These are phyloP conservation scores for Apiospora malaysiana DNA, from an alignment of 2,329 filamentous ascomycete genomes.

Conservation along the genomic window DNA sequence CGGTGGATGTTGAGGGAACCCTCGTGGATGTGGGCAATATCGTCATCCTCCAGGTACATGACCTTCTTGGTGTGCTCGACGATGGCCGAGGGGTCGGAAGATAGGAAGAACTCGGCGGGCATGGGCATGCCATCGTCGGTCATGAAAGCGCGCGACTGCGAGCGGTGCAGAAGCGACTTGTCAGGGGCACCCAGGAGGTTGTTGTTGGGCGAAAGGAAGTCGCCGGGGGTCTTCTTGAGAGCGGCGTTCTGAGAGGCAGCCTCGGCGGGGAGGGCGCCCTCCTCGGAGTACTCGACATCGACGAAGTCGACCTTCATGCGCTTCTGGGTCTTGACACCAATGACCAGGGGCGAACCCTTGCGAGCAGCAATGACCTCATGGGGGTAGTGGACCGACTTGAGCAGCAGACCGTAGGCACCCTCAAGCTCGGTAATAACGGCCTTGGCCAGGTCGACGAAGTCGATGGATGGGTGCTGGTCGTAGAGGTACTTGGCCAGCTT, in stretches of 20 bases:
- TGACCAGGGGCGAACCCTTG: constrained; percentile 96
- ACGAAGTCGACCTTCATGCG: constrained; percentile 99
- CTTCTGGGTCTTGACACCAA: constrained; percentile 94
- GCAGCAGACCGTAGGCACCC: constrained; percentile 93
- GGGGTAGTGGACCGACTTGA: constrained; percentile 98
- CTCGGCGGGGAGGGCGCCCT: constrained; percentile 88
- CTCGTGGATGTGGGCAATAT: constrained; percentile 99
- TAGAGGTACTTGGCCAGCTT: constrained; percentile 99
- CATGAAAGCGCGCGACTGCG: constrained; percentile 97
- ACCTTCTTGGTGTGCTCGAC: constrained; percentile 99
- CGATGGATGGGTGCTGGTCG: constrained; percentile 90
- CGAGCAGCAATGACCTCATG: constrained; percentile 97
- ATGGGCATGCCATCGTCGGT: constrained; percentile 98
- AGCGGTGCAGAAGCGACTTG: constrained; percentile 97
- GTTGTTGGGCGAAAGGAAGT: constrained; percentile 67
- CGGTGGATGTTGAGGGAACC: constrained; percentile 99
- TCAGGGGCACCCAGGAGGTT: constrained; percentile 85
- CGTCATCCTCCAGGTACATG: constrained; percentile 98
- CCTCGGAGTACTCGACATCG: constrained; percentile 95
- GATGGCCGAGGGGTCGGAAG: constrained; percentile 96
- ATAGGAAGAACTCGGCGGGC: constrained; percentile 99
- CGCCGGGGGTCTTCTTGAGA: constrained; percentile 82
- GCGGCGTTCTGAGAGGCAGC: constrained; percentile 95
- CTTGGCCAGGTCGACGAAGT: constrained; percentile 96
- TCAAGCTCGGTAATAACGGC: constrained; percentile 98